Evolutionary conservation across 257 asterid genomes (phyloP), one percentile per base, ranked within the genome.

Genomic region (Nyctanthes arbortristis): DNA sequence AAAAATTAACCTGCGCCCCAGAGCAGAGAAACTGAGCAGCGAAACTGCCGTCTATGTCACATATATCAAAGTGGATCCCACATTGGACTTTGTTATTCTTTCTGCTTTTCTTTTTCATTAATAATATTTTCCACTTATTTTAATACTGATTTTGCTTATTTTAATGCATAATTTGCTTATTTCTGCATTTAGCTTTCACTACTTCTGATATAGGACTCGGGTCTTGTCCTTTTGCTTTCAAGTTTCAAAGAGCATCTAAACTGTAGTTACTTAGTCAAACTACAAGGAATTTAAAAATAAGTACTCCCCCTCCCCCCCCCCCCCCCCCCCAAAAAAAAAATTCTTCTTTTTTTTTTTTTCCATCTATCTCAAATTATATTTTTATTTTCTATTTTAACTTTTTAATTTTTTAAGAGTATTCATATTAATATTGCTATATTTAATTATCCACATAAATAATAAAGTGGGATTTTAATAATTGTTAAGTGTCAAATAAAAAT

Each of bases 41-140:
- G 81, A 77, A 82, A 87, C 87, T 84, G 90, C 85, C 81, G 87
- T 84, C 83, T 73, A 81, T 67, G 80, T 85, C 78, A 37, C 84
- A 75, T 65, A 79, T 84, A 85, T 85, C 93, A 78, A 86, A 73
- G 81, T 79, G 84, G 91, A 89, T 54, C 80, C 89, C 76, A 70
- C 67, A 11, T 71, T 77, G 74, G 84, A 77, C 84, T 77, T 63
- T 73, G 18, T 11, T 73, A 47, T 28, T 31, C 54, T 65, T 40
- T 43, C 11, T 14, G n/a, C 66, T 43, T 40, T n/a, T 54, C 16
- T 69, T 52, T 13, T 39, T 59, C 2, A 14, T 13, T 43, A 28
- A 28, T 30, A 32, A 7, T 56, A 5, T 12, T n/a, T 56, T 5
- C 11, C 7, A 24, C 24, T 60, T 6, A 10, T 14, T 63, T 31